Evolutionary conservation across 441 rosid genomes (phyloP).

Genomic region (Jatropha podagrica): DNA sequence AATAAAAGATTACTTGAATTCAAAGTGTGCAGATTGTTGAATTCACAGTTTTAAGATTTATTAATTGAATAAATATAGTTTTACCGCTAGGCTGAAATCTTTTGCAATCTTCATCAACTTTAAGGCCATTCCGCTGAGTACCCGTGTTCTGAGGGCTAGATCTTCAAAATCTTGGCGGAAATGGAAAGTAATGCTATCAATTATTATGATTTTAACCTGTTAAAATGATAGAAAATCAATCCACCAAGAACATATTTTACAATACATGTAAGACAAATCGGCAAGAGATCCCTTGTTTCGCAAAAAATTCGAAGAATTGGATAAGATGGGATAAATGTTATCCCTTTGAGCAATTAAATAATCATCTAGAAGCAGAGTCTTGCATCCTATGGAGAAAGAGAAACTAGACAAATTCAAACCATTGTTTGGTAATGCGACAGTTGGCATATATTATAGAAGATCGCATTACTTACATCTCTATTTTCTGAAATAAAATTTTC

Average conservation of each 20-base stretch:
- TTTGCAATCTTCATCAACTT: conserved; percentile 92
- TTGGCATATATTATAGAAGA: not conserved
- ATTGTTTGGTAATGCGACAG: not conserved
- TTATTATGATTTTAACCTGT: conserved; percentile 78
- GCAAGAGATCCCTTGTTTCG: not conserved
- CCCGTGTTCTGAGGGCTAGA: conserved; percentile 71
- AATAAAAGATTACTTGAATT: not conserved
- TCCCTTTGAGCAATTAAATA: not conserved
- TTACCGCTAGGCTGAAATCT: conserved; percentile 73
- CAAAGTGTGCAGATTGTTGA: not conserved
- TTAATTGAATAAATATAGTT: not conserved
- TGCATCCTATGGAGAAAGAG: conserved; percentile 1
- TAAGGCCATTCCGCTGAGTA: conserved; percentile 72
- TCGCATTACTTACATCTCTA: conserved; percentile 55
- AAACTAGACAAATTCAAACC: not conserved
- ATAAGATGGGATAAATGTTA: not conserved
- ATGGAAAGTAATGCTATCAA: conserved; percentile 92
- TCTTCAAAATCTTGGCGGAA: conserved; percentile 96
- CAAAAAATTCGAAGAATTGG: not conserved
- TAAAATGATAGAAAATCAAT: conserved; percentile 16
- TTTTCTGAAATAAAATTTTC: conserved; percentile 79
- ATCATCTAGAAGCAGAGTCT: conserved; percentile 4
- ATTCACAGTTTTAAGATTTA: not conserved
- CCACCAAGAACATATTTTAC: not conserved
- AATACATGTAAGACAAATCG: conserved; percentile 1